Conservation (phyloP, 2,329 filamentous ascomycete species). For the Neurospora crassa region DNA sequence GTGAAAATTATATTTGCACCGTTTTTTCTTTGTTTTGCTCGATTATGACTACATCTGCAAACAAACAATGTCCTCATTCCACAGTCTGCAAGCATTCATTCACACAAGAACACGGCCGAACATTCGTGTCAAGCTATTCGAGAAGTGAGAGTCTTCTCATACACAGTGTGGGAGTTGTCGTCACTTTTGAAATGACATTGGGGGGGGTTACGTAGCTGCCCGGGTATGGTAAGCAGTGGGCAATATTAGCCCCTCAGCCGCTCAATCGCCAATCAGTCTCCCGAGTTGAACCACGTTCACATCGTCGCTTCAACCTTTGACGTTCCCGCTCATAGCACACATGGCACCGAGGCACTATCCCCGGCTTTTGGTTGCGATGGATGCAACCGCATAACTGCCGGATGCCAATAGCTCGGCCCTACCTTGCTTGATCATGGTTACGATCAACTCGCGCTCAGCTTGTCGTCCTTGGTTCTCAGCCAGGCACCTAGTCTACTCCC, state of each 20-base stretch:
- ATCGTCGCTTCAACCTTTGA: constrained; percentile 4
- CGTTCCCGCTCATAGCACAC: neutral
- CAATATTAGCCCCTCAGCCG: neutral
- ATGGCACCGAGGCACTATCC: neutral
- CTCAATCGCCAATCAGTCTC: constrained; percentile 13
- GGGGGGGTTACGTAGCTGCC: neutral
- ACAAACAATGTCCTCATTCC: neutral
- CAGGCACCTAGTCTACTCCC: neutral
- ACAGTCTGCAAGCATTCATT: neutral
- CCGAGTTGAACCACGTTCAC: constrained; percentile 11
- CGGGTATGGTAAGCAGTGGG: neutral
- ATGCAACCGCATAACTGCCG: constrained; percentile 3
- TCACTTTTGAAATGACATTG: neutral
- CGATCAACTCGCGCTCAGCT: neutral
- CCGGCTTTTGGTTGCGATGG: neutral
- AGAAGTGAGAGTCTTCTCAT: neutral
- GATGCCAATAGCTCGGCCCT: neutral
- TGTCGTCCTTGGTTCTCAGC: neutral
- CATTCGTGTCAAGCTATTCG: neutral
- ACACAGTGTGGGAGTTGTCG: neutral
- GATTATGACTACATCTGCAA: neutral
- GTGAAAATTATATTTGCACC: neutral
- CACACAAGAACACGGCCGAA: neutral
- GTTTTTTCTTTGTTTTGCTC: rapidly evolving
- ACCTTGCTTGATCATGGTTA: neutral